Base-by-base conservation (phyloP, 805 yeast genomes). In the Candida silvatica region DNA sequence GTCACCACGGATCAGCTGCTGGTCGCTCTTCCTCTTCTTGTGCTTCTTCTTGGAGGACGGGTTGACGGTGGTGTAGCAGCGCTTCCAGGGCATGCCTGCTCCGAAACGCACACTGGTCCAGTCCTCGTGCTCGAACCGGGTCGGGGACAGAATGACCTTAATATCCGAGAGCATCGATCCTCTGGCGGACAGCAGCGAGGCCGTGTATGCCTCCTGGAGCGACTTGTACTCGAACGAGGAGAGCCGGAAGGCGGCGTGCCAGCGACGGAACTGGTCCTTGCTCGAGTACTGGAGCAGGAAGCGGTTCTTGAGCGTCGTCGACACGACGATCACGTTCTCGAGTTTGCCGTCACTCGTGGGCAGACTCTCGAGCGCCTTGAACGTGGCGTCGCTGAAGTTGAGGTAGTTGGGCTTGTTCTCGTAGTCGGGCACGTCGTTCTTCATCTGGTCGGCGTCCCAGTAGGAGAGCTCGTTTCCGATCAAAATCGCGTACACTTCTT, bases 41-140 rank as follows among this genome's bases (percentile, higher is more conserved):
- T 59, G 56, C 64, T 49, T 64, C 43, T 56, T 77, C 48, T 68
- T 51, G 26, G 63, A 44, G 47, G 87, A 62, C 45, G 88, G 88
- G 45, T 82, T 83, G 37, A 90, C 72, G 8, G 88, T 95, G 3
- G 95, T 90, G 63, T 74, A 92, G 52, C 96, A 90, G 39, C 94
- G 71, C 52, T 80, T 83, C 97, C 97, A 92, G 2, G 97, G 95
- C 94, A 86, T 85, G 17, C 98, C 98, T 7, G 92, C 74, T 15
- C 98, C 97, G 57, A 90, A 92, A 44, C 97, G 69, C 14, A 92
- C 94, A 54, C 87, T 73, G 29, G 82, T 87, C 97, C 96, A 90
- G 49, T 88, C 96, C 56, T 85, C 95, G 51, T 86, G 92, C 39
- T 74, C 75, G 53, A 77, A 83, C 50, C 90, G 80, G 15, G 92